Evolutionary conservation across 2,329 filamentous ascomycete species (phyloP).

Genomic region (Plenodomus tracheiphilus): DNA sequence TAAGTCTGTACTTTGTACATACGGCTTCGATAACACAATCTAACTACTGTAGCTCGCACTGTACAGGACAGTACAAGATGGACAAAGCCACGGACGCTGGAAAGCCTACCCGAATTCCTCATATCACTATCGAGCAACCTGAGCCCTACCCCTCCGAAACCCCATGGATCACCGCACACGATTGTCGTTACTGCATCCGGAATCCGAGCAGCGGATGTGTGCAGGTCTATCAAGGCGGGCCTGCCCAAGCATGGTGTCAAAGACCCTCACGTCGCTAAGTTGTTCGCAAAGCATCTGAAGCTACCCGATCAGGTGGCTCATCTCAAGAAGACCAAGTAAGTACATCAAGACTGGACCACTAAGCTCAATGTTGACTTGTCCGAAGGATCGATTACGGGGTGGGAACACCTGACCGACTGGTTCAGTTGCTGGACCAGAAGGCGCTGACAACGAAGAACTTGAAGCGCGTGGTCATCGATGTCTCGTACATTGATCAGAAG

Average conservation of each 20-base stretch:
- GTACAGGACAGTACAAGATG: constrained; percentile 82
- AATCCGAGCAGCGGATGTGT: constrained; percentile 80
- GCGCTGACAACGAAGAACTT: constrained; percentile 72
- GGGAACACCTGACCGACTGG: constrained; percentile 82
- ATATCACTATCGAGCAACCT: constrained; percentile 67
- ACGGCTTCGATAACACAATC: neutral
- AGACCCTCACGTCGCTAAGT: constrained; percentile 77
- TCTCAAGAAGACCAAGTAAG: constrained; percentile 64
- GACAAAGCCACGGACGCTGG: constrained; percentile 65
- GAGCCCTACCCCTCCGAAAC: constrained; percentile 64
- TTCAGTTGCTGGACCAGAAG: constrained; percentile 80
- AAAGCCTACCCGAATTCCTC: constrained; percentile 78
- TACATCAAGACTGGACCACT: constrained; percentile 27
- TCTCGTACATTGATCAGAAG: constrained; percentile 92
- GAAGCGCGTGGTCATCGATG: constrained; percentile 83
- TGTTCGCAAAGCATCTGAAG: constrained; percentile 99
- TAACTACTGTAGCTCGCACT: constrained; percentile 60
- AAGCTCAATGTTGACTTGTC: constrained; percentile 11
- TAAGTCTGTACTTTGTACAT: constrained; percentile 49
- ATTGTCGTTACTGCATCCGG: constrained; percentile 85
- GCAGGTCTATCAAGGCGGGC: constrained; percentile 73
- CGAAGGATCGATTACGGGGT: constrained; percentile 80
- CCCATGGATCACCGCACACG: constrained; percentile 69
- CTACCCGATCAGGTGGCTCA: constrained; percentile 81
- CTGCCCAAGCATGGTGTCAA: constrained; percentile 54